A percentile compares a stretch with the other conserved stretches of the same genome.
phyloP scores from a whole-genome alignment of 179 eudicot genomes.

The Gypsophila paniculata region DNA sequence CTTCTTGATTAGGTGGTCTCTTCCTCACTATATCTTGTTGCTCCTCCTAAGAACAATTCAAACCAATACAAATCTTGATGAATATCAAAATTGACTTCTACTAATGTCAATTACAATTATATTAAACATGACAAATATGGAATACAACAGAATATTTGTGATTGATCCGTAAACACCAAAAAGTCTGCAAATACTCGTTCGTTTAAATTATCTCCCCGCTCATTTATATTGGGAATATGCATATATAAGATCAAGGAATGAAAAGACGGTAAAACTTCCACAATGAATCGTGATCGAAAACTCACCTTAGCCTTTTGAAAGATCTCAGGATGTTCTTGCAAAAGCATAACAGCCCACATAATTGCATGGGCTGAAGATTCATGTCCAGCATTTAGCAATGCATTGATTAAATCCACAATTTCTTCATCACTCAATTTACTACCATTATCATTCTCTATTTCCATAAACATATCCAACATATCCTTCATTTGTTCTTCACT shows the following conservation, averaged over 20 bases:
- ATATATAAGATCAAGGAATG: too few species aligned
- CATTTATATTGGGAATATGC: too few species aligned
- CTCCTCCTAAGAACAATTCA: slow-evolving; percentile 31
- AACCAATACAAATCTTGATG: background rate
- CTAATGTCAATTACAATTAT: too few species aligned
- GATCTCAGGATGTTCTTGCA: slow-evolving; percentile 41
- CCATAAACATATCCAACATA: slow-evolving; percentile 49
- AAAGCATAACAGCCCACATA: slow-evolving; percentile 46
- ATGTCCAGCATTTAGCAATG: slow-evolving; percentile 51
- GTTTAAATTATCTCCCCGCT: too few species aligned
- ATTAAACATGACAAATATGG: too few species aligned
- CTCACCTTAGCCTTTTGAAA: slow-evolving; percentile 44
- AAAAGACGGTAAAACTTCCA: too few species aligned
- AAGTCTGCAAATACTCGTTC: too few species aligned
- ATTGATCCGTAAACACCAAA: too few species aligned
- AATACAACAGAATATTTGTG: too few species aligned
- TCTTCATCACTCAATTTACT: slow-evolving; percentile 41
- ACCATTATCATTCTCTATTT: slow-evolving; percentile 38
- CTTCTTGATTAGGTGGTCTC: slow-evolving; percentile 32
- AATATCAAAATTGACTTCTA: background rate
- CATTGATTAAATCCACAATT: slow-evolving; percentile 44
- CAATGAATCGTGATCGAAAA: too few species aligned
- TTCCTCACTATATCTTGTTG: slow-evolving; percentile 39
- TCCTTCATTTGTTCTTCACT: slow-evolving; percentile 27
- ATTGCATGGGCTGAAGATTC: slow-evolving; percentile 51